These are phyloP conservation scores for Lentinula aciculospora DNA, from an alignment of 768 basidiomycete genomes.

Conservation along the genomic window DNA sequence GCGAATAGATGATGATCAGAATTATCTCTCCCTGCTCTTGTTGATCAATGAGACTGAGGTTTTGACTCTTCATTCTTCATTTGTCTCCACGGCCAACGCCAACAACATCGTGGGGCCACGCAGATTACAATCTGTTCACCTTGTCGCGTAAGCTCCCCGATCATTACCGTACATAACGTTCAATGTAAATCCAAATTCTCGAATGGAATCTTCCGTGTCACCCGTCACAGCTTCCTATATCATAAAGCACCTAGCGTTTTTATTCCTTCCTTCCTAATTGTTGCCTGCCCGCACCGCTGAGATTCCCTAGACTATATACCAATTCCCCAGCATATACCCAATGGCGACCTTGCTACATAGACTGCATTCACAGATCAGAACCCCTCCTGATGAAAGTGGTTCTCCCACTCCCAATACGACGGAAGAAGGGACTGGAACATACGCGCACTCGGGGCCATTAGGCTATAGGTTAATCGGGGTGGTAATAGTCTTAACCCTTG, in stretches of 20 bases:
- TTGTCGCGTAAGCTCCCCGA: background rate
- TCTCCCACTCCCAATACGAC: background rate
- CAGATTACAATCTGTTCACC: no score
- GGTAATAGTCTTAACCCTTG: conserved; percentile 30
- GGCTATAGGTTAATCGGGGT: conserved; percentile 43
- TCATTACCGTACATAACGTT: background rate
- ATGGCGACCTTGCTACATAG: background rate
- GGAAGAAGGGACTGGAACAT: background rate
- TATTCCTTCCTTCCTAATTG: background rate
- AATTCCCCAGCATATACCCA: no score
- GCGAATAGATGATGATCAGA: background rate
- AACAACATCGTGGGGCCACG: background rate
- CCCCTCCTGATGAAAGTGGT: background rate
- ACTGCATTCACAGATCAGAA: background rate
- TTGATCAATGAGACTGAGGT: background rate
- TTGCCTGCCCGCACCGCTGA: background rate
- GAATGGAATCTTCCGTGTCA: background rate
- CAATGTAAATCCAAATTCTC: background rate
- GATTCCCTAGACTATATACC: no score
- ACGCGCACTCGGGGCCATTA: conserved; percentile 19
- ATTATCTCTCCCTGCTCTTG: background rate
- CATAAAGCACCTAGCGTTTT: background rate
- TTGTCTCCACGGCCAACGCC: no score
- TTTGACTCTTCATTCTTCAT: background rate
- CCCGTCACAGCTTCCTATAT: background rate